Evolutionary conservation across 2,329 filamentous ascomycete genomes (phyloP), one percentile per base, ranked within the genome.

Genomic region (Grosmannia penicillata): DNA sequence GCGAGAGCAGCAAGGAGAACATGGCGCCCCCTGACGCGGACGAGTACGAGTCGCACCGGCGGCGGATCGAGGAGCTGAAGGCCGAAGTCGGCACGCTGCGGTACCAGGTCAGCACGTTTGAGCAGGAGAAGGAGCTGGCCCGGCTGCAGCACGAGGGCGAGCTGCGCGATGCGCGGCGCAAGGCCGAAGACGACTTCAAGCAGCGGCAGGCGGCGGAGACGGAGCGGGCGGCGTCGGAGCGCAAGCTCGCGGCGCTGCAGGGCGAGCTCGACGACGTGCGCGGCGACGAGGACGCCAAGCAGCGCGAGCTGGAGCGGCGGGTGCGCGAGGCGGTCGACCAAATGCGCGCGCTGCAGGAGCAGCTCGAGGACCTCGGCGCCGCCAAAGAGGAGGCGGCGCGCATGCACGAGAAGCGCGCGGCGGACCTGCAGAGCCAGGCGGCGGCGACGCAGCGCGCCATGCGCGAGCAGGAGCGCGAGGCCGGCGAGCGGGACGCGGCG

Each of bases 71-170:
- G 51, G 80, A 87, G 46, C 68, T 96, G 21, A 87, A 89, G 52
- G 84, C 89, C 2, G 85, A 95, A 57, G 66, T 96, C 30, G 91
- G 87, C 44, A 83, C 85, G 0, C 64, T 95, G 36, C 79, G 78
- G 44, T 98, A 95, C 60, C 84, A 89, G 42, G 69, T 94, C 47
- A 82, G 86, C 51, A 89, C 82, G 15, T 64, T 83, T 38, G 87
- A 89, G 50, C 84, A 94, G 49, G 89, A 96, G 52, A 79, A 82
- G 49, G 85, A 93, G 41, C 72, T 95, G 50, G 66, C 77, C 34
- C 69, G 75, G 9, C 66, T 94, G 14, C 78, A 84, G 44, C 82
- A 91, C 49, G 80, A 85, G 47, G 82, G 83, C 49, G 89, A 94
- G 51, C 58, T 94, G 18, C 76, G 89, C 44, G 85, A 93, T 40